Base-by-base conservation (phyloP, 1,284 basidiomycete genomes). In the Ganoderma lingzhi region DNA sequence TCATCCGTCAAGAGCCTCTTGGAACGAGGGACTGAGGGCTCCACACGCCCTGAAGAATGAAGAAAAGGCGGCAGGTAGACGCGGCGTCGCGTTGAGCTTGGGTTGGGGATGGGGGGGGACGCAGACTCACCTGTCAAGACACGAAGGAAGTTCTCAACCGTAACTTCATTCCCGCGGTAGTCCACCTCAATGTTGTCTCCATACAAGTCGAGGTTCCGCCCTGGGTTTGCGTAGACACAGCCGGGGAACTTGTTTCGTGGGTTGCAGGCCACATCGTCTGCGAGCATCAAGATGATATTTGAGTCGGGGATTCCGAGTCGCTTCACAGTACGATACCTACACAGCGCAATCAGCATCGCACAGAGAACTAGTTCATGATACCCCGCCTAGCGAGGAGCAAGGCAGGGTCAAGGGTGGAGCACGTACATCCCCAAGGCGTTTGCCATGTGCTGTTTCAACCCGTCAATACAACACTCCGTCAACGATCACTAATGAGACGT, bases 231-330 rank as follows among this genome's bases (percentile, higher is more conserved):
- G 78, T 95, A 99, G 0, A 99, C 96, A 44, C 92, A 93, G 0
- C 93, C 97, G 0, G 97, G 93, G 77, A 96, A 97, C 65, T 90
- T 91, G 82, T 99, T 99, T 35, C 97, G 89, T 6, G 95, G 78
- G 78, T 99, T 98, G 79, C 97, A 99, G 0, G 97, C 95, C 1
- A 90, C 94, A 78, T 99, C 98, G 81, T 99, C 97, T 3, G 97
- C 96, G 55, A 99, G 88, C 98, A 99, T 99, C 63, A 99, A 90
- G 80, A 99, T 98, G 79, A 99, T 99, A 78, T 99, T 96, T 17
- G 94, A 96, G 82, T 99, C 97, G 3, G 97, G 97, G 64, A 99
- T 98, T 6, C 97, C 98, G 8, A 99, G 90, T 2, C 97, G 92
- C 80, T 99, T 99, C 64, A 99, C 96, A 1, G 97, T 99, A 65